A percentile compares a stretch with the other conserved stretches of the same genome.
These are phyloP conservation scores for Jatropha curcas DNA, from an alignment of 345 rosid genomes.

Conservation along the genomic window DNA sequence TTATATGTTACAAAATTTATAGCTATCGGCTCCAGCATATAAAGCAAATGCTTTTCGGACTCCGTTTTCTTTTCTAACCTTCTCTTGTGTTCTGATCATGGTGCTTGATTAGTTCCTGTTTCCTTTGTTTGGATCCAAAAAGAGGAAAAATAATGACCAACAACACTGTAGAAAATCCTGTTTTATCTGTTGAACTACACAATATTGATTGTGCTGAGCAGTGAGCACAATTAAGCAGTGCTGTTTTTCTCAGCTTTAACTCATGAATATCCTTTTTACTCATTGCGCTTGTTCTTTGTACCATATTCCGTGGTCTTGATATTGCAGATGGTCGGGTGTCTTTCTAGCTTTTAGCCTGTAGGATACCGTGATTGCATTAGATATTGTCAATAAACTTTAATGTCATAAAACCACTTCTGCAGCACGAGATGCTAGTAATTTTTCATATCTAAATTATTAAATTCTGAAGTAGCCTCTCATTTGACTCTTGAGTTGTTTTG, in stretches of 20 bases:
- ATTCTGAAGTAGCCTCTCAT: background rate
- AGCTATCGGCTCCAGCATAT: background rate
- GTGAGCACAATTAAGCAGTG: background rate
- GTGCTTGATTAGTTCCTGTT: background rate
- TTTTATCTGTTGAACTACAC: slow-evolving; percentile 4
- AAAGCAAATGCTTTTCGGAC: background rate
- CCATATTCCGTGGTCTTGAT: background rate
- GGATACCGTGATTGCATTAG: background rate
- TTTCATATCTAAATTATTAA: background rate
- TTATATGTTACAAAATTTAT: background rate
- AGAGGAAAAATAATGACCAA: background rate
- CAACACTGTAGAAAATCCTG: background rate
- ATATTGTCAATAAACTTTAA: background rate
- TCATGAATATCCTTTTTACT: background rate
- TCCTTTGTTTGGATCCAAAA: background rate
- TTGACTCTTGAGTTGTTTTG: slow-evolving; percentile 14
- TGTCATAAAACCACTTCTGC: background rate
- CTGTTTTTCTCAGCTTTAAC: background rate
- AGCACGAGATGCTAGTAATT: background rate
- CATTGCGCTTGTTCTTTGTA: background rate
- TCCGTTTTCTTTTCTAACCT: background rate
- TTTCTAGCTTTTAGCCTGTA: background rate
- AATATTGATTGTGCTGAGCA: background rate
- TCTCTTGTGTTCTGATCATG: background rate
- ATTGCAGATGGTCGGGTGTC: background rate